These are phyloP conservation scores for Ilex asprella DNA, from an alignment of 257 asterid species.

Conservation along the genomic window DNA sequence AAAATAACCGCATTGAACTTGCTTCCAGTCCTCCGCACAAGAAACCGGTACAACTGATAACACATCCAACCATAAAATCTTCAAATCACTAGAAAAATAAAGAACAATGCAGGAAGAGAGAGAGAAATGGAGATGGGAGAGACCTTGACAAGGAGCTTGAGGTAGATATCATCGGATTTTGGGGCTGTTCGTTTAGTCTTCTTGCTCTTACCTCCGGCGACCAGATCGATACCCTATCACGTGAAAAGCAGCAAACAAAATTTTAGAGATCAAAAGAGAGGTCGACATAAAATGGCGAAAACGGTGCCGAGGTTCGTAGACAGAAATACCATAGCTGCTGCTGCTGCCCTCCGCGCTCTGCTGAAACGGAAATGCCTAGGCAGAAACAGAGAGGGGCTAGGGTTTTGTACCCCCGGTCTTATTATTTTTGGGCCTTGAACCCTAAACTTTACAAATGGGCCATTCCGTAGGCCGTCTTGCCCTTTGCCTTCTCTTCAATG, in stretches of 20 bases:
- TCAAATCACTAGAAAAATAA: constrained; percentile 3
- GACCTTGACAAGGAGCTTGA: constrained; percentile 78
- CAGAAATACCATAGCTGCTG: constrained; percentile 26
- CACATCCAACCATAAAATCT: constrained; percentile 1
- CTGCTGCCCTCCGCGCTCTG: constrained; percentile 19
- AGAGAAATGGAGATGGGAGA: background rate
- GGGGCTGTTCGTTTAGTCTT: constrained; percentile 80
- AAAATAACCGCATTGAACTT: constrained; percentile 71
- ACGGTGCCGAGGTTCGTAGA: background rate
- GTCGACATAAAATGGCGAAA: background rate
- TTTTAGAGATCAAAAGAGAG: background rate
- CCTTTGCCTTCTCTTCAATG: no score
- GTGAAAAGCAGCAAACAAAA: background rate
- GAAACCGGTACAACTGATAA: constrained; percentile 65
- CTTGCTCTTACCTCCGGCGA: constrained; percentile 89
- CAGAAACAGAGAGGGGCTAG: constrained; percentile 7
- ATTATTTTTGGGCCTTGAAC: no score
- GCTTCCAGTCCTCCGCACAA: constrained; percentile 89
- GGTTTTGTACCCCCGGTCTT: constrained; percentile 22
- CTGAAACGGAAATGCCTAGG: background rate
- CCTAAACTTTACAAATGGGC: no score
- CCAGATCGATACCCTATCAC: constrained; percentile 77
- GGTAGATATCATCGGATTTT: constrained; percentile 62
- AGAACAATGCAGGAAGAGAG: background rate
- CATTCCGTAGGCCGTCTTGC: no score